Evolutionary conservation across 1,284 basidiomycete genomes (phyloP).

Genomic region (Cerioporus squamosus): DNA sequence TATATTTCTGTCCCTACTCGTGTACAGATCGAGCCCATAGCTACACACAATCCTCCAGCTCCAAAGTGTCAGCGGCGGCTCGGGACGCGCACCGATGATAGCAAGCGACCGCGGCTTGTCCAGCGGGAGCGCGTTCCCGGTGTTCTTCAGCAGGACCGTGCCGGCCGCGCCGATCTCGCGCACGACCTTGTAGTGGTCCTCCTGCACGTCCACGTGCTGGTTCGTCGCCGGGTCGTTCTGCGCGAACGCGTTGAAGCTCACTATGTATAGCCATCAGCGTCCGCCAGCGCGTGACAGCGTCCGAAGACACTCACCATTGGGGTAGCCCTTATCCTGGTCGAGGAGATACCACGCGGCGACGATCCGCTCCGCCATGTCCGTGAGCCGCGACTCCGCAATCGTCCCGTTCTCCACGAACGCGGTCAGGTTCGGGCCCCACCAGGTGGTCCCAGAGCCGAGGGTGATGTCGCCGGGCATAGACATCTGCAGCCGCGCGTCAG

Average conservation of each 20-base stretch:
- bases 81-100: slow-evolving; percentile 48
- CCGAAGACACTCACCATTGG: slow-evolving; percentile 30
- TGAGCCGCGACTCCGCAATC: slow-evolving; percentile 64
- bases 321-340: slow-evolving; percentile 71
- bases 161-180: slow-evolving; percentile 72
- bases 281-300: not conserved
- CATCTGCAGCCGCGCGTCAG: slow-evolving; percentile 45
- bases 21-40: too few relatives aligned
- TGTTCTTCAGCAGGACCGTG: slow-evolving; percentile 36
- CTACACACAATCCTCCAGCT: too few relatives aligned
- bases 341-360: slow-evolving; percentile 65
- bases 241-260: slow-evolving; percentile 67
- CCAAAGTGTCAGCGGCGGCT: not conserved
- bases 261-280: slow-evolving; percentile 15
- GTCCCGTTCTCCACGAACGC: slow-evolving; percentile 71
- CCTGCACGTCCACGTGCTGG: slow-evolving; percentile 75
- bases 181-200: slow-evolving; percentile 73
- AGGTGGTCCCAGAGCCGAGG: slow-evolving; percentile 52
- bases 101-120: slow-evolving; percentile 60
- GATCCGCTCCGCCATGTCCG: slow-evolving; percentile 73
- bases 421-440: slow-evolving; percentile 68
- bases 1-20: too few relatives aligned
- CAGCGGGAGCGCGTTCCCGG: slow-evolving; percentile 66
- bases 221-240: slow-evolving; percentile 57
- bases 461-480: slow-evolving; percentile 76